Base-by-base conservation (phyloP, 2,329 filamentous ascomycete species). In the Xylaria digitata region DNA sequence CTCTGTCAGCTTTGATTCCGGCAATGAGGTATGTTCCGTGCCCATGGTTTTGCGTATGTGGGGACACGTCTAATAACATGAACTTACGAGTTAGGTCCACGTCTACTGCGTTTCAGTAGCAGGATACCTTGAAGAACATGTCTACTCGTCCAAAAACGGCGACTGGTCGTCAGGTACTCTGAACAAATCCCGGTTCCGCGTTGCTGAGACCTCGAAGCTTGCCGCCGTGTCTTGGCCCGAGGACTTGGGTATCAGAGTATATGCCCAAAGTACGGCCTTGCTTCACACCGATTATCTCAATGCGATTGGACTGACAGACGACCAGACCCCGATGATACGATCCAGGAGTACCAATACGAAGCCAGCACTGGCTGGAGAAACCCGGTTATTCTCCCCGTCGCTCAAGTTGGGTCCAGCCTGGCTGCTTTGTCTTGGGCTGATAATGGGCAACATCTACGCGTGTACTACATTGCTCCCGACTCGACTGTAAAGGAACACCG, bases 401-500 rank as follows among this genome's bases (percentile, higher is more conserved):
- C 48, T 50, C 7, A 50, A 32, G 23, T 17, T 32, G 48, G 48
- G 48, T 50, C 48, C 23, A 50, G 48, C 23, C 13, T 50, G 11
- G 48, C 48, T 32, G 48, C 23, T 32, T 5, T 30, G 48, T 23
- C 13, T 23, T 50, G 48, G 48, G 48, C 32, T n/a, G 30, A 50
- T 13, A 9, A 32, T 2, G 48, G 48, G 48, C 45, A 21, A 6
- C 19, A n/a, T 11, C 19, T 48, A n/a, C 45, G 45, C 45, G 45
- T 48, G 9, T 48, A 48, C 19, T 48, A 48, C 45, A 6, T 6
- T 19, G 45, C 19, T 48, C 19, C n/a, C 21, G 19, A 48, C 45
- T 48, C 45, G 45, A 48, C 45, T 6, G 45, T 48, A 6, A 48
- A 48, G 45, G 45, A 48, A 48, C 45, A 48, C 19, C 19, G 45